Evolutionary conservation across 1,284 basidiomycete genomes (phyloP).

Genomic region (Takashimella tepidaria): DNA sequence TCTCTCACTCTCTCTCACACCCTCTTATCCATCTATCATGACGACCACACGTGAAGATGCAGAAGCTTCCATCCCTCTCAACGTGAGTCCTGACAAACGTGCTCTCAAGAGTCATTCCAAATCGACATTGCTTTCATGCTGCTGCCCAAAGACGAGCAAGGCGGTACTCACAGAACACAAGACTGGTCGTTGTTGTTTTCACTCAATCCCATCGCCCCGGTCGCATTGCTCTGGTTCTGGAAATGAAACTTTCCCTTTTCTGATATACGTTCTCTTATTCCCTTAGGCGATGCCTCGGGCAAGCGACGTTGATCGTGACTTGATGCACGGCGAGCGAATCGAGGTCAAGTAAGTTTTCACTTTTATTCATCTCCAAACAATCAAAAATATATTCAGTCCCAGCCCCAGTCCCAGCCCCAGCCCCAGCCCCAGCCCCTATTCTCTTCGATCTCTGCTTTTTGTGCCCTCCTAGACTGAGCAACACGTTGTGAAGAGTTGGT

Average conservation of each 20-base stretch:
- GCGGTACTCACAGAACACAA: too few relatives aligned
- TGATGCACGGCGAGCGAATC: slow-evolving; percentile 32
- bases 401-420: too few relatives aligned
- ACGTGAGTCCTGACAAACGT: slow-evolving; percentile 22
- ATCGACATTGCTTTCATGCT: too few relatives aligned
- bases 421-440: too few relatives aligned
- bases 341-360: slow-evolving; percentile 36
- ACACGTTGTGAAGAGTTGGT: too few relatives aligned
- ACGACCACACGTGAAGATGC: slow-evolving; percentile 15
- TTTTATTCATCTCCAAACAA: background rate
- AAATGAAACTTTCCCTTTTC: too few relatives aligned
- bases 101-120: too few relatives aligned
- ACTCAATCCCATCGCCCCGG: background rate
- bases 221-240: too few relatives aligned
- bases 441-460: too few relatives aligned
- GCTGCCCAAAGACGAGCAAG: too few relatives aligned
- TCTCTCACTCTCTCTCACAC: background rate
- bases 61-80: slow-evolving; percentile 36
- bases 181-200: background rate
- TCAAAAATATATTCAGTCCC: too few relatives aligned
- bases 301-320: slow-evolving; percentile 32
- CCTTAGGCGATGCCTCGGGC: slow-evolving; percentile 39
- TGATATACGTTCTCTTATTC: background rate
- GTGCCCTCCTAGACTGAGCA: too few relatives aligned
- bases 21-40: background rate